Conservation (phyloP, 2,329 filamentous ascomycete species). For the Trichoderma brevicompactum region DNA sequence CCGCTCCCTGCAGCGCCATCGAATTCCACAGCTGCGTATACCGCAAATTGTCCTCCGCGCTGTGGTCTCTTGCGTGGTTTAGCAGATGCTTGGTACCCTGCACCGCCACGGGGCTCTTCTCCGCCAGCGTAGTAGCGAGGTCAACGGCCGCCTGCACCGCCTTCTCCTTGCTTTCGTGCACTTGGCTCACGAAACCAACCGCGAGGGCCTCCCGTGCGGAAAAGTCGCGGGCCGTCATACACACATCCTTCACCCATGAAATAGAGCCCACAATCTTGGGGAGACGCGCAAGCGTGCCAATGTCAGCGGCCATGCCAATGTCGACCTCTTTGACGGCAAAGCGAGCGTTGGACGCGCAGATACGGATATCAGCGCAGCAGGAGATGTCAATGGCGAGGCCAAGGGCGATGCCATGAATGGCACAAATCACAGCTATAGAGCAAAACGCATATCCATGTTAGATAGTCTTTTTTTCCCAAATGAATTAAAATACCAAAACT, state of each 20-base stretch:
- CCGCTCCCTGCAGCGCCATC: conserved; percentile 77
- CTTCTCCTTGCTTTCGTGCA: conserved; percentile 65
- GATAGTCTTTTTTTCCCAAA: not conserved
- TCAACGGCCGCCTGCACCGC: conserved; percentile 66
- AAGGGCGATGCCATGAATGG: conserved; percentile 77
- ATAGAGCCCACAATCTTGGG: conserved; percentile 73
- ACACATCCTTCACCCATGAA: conserved; percentile 81
- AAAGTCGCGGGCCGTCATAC: conserved; percentile 72
- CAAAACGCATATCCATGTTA: not conserved
- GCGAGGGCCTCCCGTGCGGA: conserved; percentile 67
- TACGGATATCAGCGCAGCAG: conserved; percentile 70
- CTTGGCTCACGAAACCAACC: conserved; percentile 72
- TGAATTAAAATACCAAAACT: not conserved
- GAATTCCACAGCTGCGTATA: conserved; percentile 91
- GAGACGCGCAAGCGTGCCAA: conserved; percentile 73
- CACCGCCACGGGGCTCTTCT: conserved; percentile 86
- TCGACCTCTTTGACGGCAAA: conserved; percentile 82
- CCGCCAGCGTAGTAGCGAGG: conserved; percentile 68
- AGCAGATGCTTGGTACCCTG: conserved; percentile 86
- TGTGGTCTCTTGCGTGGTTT: conserved; percentile 79
- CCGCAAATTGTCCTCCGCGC: conserved; percentile 74
- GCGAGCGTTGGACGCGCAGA: conserved; percentile 62
- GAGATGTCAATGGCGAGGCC: conserved; percentile 79
- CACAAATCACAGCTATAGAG: conserved; percentile 72
- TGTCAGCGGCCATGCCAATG: conserved; percentile 78